These are phyloP conservation scores for Endotrypanum monterogeii DNA, from an alignment of 208 protist genomes.

Conservation along the genomic window DNA sequence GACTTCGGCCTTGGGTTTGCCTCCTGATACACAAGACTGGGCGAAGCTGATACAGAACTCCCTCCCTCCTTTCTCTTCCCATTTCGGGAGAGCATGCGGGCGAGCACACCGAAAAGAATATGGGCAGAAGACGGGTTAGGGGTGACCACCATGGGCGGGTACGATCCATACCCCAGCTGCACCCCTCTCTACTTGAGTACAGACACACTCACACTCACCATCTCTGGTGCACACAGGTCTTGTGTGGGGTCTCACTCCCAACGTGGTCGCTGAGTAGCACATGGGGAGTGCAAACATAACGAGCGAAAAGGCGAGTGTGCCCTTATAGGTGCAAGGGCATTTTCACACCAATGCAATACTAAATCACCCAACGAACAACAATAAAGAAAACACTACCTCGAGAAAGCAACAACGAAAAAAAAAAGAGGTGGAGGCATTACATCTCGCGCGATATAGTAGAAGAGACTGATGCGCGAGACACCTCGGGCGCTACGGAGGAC, in stretches of 20 bases:
- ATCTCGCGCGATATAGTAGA: neutral
- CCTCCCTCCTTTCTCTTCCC: too few relatives aligned
- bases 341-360: neutral
- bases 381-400: neutral
- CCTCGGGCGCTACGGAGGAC: neutral
- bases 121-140: neutral
- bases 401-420: neutral
- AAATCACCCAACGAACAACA: neutral
- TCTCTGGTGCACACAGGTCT: neutral
- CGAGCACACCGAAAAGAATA: neutral
- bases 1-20: neutral
- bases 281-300: neutral
- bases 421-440: neutral
- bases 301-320: too few relatives aligned
- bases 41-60: neutral
- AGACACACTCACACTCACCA: too few relatives aligned
- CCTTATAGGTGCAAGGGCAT: neutral
- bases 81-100: neutral
- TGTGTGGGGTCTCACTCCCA: neutral
- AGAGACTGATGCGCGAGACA: neutral
- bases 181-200: too few relatives aligned
- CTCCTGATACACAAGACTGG: neutral
- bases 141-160: neutral
- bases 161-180: neutral
- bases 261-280: neutral